These are phyloP conservation scores for Pezicula neosporulosa DNA, from an alignment of 2,329 filamentous ascomycete genomes.

Conservation along the genomic window DNA sequence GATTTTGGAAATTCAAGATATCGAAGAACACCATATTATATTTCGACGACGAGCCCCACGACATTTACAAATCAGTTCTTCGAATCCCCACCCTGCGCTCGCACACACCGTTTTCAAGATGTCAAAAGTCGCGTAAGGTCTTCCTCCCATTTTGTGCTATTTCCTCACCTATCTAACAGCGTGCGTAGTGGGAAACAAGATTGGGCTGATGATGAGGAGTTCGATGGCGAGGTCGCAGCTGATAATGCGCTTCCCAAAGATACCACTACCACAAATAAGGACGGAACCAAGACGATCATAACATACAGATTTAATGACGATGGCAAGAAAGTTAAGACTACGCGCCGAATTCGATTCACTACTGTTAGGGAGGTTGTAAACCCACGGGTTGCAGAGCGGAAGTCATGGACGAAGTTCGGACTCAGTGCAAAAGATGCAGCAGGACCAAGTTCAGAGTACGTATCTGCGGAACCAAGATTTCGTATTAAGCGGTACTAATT, in stretches of 20 bases:
- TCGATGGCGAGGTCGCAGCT: constrained; percentile 65
- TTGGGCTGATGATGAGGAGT: constrained; percentile 91
- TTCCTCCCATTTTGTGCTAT: background rate
- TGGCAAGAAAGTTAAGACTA: constrained; percentile 95
- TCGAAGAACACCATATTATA: background rate
- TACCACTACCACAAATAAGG: constrained; percentile 93
- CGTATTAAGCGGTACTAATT: too few species aligned
- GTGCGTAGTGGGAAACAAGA: constrained; percentile 39
- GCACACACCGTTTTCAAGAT: constrained; percentile 25
- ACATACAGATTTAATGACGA: constrained; percentile 88
- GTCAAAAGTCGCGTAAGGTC: constrained; percentile 42
- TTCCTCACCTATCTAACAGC: background rate
- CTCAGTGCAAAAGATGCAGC: constrained; percentile 77
- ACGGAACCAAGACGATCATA: constrained; percentile 94
- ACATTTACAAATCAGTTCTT: background rate
- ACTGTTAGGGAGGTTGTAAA: constrained; percentile 92
- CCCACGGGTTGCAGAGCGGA: constrained; percentile 92
- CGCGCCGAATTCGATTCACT: constrained; percentile 89
- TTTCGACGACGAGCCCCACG: background rate
- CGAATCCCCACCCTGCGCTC: background rate
- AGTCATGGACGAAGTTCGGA: constrained; percentile 91
- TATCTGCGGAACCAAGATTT: constrained; percentile 41
- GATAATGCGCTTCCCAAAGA: constrained; percentile 69
- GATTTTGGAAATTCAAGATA: too few species aligned
- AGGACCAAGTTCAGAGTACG: constrained; percentile 86